Evolutionary conservation across 2,329 filamentous ascomycete species (phyloP), one percentile per base, ranked within the genome.

Genomic region (Aspergillus melleus): DNA sequence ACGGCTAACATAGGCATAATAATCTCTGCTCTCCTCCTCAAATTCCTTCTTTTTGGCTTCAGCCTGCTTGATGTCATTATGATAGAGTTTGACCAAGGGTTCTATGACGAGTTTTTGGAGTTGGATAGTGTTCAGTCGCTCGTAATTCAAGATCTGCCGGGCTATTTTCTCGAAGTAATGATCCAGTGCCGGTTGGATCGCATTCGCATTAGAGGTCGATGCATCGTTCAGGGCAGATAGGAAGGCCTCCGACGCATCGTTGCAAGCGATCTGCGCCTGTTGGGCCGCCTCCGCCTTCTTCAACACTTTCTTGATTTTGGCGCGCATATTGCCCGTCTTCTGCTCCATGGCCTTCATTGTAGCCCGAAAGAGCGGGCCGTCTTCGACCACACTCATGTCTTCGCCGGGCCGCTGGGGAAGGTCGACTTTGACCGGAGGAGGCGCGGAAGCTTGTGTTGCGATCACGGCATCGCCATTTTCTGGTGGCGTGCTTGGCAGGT

Each of bases 81-180:
- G 92, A 76, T 99, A 99, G 14, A 99, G 81, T 76, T 92, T 96
- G 65, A 86, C 88, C 66, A 99, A 85, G 1, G 96, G 96, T 49
- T 99, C 95, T 66, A 99, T 96, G 70, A 99, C 93, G 55, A 96
- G 89, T 72, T 88, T 94, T 70, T 97, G 93, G 36, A 99, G 83
- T 69, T 96, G 94, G 44, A 80, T 70, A 0, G 91, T 88, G 72
- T 97, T 98, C 64, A 90, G 87, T 62, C 88, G 88, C 77, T 99
- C 93, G 72, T 97, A 98, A 0, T 81, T 77, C 42, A 97, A 79
- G 50, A 99, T 97, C 72, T 98, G 92, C 62, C 89, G 88, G 3
- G 94, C 93, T 66, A 96, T 98, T 70, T 93, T 96, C 77, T 98
- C 93, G 70, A 98, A 99, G 74, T 99, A 99, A 75, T 99, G 93